Evolutionary conservation across 1,284 basidiomycete genomes (phyloP), one percentile per base, ranked within the genome.

Genomic region (Trametes versicolor): DNA sequence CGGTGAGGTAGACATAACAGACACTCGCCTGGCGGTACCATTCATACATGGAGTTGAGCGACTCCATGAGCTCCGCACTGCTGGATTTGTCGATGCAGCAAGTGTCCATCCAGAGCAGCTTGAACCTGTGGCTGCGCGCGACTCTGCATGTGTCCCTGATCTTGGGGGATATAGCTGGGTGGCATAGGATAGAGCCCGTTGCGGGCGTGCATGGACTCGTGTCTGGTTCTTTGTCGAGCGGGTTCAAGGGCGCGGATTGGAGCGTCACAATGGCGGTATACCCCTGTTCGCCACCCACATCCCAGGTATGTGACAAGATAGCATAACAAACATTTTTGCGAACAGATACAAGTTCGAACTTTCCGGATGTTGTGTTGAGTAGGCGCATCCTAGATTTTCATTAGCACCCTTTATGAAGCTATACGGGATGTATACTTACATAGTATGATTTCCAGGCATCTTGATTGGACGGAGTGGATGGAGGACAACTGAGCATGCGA

Each of bases 21-120:
- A 45, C 54, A 27, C 19, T 21, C 17, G 54, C 54, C 39, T 23
- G 19, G 15, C 17, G 23, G 27, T 56, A 56, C 54, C 54, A 43
- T 8, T 56, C 54, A 27, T 45, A 56, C 54, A 56, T 56, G 9
- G 54, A 56, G 41, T 45, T 56, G 41, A 56, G 32, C 25, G 54
- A 17, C 54, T 56, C 54, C 10, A 27, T 32, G 15, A 56, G 54
- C 54, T 56, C 54, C 19, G 54, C 34, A 17, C 34, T 56, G 25
- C 34, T 45, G 12, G 41, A 29, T 25, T 56, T 56, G 54, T 56
- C 54, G 39, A 56, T 56, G 27, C 54, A 45, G 15, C 54, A 56
- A 12, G 54, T 8, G 17, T 56, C 54, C 15, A 45, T 32, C 54
- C 54, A 56, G 4, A 45, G 39, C 27, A 29, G 34, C 6, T 6